Evolutionary conservation across 1,284 basidiomycete genomes (phyloP).

Genomic region (Thelephora terrestris): DNA sequence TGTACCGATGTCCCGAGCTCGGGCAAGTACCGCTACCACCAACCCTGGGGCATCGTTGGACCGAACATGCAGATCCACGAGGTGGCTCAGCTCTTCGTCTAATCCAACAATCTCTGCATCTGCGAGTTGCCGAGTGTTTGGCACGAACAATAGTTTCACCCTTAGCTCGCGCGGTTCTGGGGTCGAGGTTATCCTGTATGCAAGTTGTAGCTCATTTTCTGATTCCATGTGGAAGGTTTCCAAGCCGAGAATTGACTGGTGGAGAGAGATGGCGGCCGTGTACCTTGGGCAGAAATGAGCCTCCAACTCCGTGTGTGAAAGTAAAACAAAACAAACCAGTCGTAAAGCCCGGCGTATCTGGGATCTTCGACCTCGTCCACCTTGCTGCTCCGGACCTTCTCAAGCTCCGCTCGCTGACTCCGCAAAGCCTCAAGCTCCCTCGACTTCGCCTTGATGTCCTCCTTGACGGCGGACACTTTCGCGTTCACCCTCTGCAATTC

Average conservation of each 20-base stretch:
- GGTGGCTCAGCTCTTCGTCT: conserved; percentile 46
- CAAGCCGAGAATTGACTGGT: conserved; percentile 52
- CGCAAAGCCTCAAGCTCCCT: conserved; percentile 55
- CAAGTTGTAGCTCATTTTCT: conserved; percentile 66
- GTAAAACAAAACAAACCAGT: conserved; percentile 41
- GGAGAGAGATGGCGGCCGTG: conserved; percentile 52
- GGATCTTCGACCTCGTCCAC: conserved; percentile 58
- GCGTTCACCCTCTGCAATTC: conserved; percentile 34
- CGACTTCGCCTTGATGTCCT: conserved; percentile 43
- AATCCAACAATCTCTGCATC: conserved; percentile 45
- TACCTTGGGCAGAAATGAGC: conserved; percentile 38
- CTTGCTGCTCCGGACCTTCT: conserved; percentile 53
- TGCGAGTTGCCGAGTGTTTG: conserved; percentile 53
- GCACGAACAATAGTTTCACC: conserved; percentile 54
- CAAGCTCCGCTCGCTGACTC: conserved; percentile 55
- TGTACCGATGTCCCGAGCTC: conserved; percentile 20
- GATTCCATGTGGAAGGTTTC: conserved; percentile 48
- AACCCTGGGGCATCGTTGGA: conserved; percentile 65
- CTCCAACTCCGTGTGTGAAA: neutral
- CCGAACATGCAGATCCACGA: conserved; percentile 52
- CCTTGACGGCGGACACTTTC: conserved; percentile 43
- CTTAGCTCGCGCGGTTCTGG: conserved; percentile 25
- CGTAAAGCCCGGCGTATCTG: conserved; percentile 50
- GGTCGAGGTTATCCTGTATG: conserved; percentile 31
- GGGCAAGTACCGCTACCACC: conserved; percentile 51